phyloP scores from a whole-genome alignment of 2,329 filamentous ascomycete genomes.

The Mariannaea sp. region DNA sequence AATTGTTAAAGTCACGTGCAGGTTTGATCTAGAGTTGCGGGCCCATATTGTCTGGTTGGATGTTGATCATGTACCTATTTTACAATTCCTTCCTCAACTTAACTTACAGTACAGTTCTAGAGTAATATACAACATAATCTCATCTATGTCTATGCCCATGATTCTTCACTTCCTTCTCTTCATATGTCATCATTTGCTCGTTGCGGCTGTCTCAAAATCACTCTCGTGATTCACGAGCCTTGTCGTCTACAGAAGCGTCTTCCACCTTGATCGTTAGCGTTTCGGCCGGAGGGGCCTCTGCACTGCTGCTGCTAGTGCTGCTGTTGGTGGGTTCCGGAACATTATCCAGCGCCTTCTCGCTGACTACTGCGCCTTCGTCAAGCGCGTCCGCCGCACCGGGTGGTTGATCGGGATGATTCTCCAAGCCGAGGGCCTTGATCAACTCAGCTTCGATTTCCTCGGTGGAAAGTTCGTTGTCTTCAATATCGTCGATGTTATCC shows the following conservation, averaged over 20 bases:
- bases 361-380: too few relatives aligned
- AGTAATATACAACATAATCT: slow-evolving; percentile 3
- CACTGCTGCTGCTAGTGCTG: too few relatives aligned
- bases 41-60: too few relatives aligned
- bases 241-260: neutral
- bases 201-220: neutral
- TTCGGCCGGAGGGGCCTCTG: neutral
- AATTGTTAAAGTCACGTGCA: too few relatives aligned
- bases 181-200: neutral
- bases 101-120: neutral
- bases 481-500: slow-evolving; percentile 13
- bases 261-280: neutral
- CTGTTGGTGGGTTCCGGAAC: neutral
- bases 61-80: too few relatives aligned
- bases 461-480: slow-evolving; percentile 15
- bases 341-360: neutral
- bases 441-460: slow-evolving; percentile 15
- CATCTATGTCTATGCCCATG: neutral
- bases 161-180: neutral
- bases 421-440: neutral
- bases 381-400: neutral
- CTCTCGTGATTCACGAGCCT: neutral
- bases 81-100: neutral
- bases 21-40: too few relatives aligned
- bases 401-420: neutral